Percentiles rank a stretch among this genome's conserved stretches.
phyloP scores from a whole-genome alignment of 2,329 filamentous ascomycete genomes.

The Botrytis hyacinthi region DNA sequence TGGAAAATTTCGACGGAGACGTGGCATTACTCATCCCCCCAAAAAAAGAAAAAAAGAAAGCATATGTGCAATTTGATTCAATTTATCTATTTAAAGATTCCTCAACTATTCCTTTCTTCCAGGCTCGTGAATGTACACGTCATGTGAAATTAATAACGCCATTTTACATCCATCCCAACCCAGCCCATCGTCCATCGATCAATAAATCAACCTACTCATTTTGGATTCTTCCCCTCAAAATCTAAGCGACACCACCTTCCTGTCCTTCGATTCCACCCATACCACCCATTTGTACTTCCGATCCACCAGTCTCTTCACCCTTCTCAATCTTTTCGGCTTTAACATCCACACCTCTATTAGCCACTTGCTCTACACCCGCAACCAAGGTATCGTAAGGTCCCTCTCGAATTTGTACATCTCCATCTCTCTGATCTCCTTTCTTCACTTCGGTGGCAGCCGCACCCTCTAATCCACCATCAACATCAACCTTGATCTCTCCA shows the following conservation, averaged over 20 bases:
- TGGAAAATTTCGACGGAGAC: background rate
- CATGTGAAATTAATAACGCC: background rate
- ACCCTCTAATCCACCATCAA: slow-evolving; percentile 28
- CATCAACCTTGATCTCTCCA: slow-evolving; percentile 30
- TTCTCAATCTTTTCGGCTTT: slow-evolving; percentile 32
- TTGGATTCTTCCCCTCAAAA: background rate
- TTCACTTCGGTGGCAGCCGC: slow-evolving; percentile 18
- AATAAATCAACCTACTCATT: background rate
- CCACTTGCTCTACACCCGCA: slow-evolving; percentile 23
- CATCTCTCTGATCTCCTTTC: slow-evolving; percentile 19
- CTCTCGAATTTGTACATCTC: slow-evolving; percentile 27
- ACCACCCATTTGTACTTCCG: slow-evolving; percentile 16
- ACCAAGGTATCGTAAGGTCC: slow-evolving; percentile 32
- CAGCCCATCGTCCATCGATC: background rate
- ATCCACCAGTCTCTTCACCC: slow-evolving; percentile 28
- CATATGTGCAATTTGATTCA: background rate
- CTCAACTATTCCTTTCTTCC: background rate
- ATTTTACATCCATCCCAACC: background rate
- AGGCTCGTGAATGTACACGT: background rate
- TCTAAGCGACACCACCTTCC: slow-evolving; percentile 13
- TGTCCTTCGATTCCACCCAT: slow-evolving; percentile 19
- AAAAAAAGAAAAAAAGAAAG: background rate
- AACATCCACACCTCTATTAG: slow-evolving; percentile 24
- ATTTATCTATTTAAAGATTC: background rate
- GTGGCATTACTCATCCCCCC: background rate